phyloP scores from a whole-genome alignment of 179 eudicot genomes.

The Beta lomatogona region DNA sequence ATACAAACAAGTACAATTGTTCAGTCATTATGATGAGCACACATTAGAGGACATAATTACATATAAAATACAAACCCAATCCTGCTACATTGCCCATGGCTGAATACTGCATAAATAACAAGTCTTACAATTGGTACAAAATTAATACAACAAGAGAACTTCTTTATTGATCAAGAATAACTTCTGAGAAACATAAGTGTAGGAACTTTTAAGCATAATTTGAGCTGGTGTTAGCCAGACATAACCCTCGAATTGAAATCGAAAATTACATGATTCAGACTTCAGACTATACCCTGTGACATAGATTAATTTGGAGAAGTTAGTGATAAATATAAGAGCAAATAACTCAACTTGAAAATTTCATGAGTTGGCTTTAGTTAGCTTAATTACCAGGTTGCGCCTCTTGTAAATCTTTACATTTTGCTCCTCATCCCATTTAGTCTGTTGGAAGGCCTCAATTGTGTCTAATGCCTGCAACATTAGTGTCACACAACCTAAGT shows the following conservation, averaged over 20 bases:
- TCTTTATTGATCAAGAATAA: neutral
- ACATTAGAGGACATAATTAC: neutral
- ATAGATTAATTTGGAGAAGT: neutral
- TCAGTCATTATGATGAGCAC: neutral
- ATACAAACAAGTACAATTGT: neutral
- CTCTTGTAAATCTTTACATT: constrained; percentile 25
- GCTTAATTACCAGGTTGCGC: constrained; percentile 25
- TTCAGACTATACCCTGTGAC: neutral
- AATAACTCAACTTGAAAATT: neutral
- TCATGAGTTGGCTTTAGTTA: neutral
- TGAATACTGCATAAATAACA: neutral
- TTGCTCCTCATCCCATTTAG: constrained; percentile 24
- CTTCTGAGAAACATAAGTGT: neutral
- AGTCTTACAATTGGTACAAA: neutral
- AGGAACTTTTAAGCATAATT: neutral
- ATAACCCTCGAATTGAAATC: too few species aligned
- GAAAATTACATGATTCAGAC: too few species aligned
- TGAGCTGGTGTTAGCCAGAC: neutral
- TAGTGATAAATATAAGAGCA: neutral
- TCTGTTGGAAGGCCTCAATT: constrained; percentile 26
- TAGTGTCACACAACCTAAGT: neutral
- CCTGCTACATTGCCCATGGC: neutral
- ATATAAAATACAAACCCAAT: neutral
- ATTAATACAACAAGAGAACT: neutral
- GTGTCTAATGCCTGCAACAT: constrained; percentile 29